Base-by-base conservation (phyloP, 1,284 basidiomycete species). In the Moesziomyces parantarcticus region DNA sequence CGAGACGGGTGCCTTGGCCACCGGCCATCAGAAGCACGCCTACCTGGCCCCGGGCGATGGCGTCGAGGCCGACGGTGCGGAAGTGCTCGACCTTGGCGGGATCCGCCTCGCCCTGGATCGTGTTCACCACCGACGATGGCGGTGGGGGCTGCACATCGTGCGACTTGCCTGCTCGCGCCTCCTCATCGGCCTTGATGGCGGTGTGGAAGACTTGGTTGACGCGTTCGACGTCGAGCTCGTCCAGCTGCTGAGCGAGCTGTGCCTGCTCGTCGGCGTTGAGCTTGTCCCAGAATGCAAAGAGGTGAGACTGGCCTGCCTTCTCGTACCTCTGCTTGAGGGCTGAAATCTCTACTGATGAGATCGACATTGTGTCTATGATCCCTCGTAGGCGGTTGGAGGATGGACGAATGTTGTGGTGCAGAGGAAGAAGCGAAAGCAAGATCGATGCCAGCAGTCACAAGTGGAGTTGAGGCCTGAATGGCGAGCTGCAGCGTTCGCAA, bases 11-110 rank as follows among this genome's bases (percentile, higher is more conserved):
- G 22, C 97, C 97, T 86, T 99, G 97, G 3, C 97, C 97, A 50
- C 97, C 97, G 2, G 97, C 97, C 91, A 99, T 92, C 78, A 99
- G 88, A 29, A 99, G 87, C 13, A 99, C 94, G 32, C 90, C 97
- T 43, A 98, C 94, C 77, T 93, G 86, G 71, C 92, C 91, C 32
- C 88, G 85, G 13, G 90, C 88, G 77, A 97, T 89, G 53, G 96
- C 94, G 46, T 89, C 85, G 48, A 98, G 86, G 47, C 97, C 97
- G 36, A 88, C 86, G 10, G 85, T 81, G 34, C 89, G 87, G 26
- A 84, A 84, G 65, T 88, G 89, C 76, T 90, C 89, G 49, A 85
- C 86, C 53, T 58, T 54, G 43, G 59, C 56, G 13, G 67, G 58
- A 25, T 66, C 68, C 16, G 55, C 66, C 41, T 75, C 76, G 42